Evolutionary conservation across 2,329 filamentous ascomycete genomes (phyloP).

Genomic region (Trichoderma simmonsii): DNA sequence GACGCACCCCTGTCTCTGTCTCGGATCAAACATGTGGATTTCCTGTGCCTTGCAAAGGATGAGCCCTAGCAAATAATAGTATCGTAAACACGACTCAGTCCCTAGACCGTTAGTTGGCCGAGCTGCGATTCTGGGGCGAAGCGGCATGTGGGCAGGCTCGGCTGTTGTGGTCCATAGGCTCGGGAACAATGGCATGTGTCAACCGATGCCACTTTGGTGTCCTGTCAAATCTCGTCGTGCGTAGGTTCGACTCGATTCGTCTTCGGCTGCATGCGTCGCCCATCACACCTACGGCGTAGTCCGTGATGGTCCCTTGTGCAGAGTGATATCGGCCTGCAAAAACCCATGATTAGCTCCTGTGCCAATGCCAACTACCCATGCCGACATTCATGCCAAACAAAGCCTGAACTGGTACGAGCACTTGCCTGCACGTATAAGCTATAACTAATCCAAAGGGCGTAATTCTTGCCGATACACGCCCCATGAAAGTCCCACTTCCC

Average conservation of each 20-base stretch:
- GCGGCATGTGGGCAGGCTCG: background rate
- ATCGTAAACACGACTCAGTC: background rate
- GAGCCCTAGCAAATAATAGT: background rate
- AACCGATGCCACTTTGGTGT: background rate
- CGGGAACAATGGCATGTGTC: background rate
- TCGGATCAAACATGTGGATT: background rate
- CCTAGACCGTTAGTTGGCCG: background rate
- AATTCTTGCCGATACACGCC: background rate
- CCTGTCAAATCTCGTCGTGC: background rate
- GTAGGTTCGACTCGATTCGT: constrained; percentile 1
- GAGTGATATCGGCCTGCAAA: background rate
- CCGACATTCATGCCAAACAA: background rate
- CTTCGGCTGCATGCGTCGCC: background rate
- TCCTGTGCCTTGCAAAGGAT: background rate
- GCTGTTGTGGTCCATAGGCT: background rate
- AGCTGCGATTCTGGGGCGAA: background rate
- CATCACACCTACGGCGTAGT: background rate
- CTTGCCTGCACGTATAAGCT: background rate
- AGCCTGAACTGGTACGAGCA: background rate
- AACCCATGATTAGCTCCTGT: background rate
- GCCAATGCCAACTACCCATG: background rate
- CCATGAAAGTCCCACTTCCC: background rate
- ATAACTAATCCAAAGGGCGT: background rate
- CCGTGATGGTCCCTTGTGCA: background rate
- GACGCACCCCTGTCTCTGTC: background rate